These are phyloP conservation scores for Tetrahymena malaccensis DNA, from an alignment of 73 alveolate species.

Conservation along the genomic window DNA sequence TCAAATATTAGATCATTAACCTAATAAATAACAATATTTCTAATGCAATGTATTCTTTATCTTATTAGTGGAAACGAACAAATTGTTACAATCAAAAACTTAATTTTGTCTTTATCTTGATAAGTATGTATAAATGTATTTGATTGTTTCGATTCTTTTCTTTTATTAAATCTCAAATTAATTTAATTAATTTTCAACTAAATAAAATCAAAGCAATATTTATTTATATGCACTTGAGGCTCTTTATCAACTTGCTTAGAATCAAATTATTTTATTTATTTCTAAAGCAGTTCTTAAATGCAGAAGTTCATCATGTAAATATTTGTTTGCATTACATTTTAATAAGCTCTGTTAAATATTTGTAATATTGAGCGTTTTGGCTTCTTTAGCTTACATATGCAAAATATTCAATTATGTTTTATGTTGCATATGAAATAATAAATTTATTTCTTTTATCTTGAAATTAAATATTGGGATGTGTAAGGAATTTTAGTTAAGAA, in stretches of 20 bases:
- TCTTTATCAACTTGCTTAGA: not conserved
- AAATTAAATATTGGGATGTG: not conserved
- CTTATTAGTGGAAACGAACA: not conserved
- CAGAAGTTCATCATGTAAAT: not conserved
- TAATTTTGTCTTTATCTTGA: not conserved
- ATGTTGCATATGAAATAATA: not conserved
- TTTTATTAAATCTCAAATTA: not conserved
- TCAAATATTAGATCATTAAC: too few relatives aligned
- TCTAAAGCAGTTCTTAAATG: not conserved
- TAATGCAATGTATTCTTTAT: not conserved
- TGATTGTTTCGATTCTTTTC: not conserved
- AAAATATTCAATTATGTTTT: too few relatives aligned
- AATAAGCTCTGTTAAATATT: too few relatives aligned
- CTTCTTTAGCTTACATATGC: too few relatives aligned
- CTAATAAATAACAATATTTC: not conserved
- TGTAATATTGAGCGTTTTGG: too few relatives aligned
- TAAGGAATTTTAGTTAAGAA: not conserved
- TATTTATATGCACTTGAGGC: too few relatives aligned
- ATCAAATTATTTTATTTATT: not conserved
- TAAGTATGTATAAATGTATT: too few relatives aligned
- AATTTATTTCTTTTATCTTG: too few relatives aligned
- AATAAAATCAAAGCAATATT: too few relatives aligned
- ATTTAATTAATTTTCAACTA: too few relatives aligned
- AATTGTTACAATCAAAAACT: not conserved
- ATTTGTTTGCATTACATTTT: not conserved